Conservation (phyloP, 2,329 filamentous ascomycete genomes). For the Cordyceps cicadae region DNA sequence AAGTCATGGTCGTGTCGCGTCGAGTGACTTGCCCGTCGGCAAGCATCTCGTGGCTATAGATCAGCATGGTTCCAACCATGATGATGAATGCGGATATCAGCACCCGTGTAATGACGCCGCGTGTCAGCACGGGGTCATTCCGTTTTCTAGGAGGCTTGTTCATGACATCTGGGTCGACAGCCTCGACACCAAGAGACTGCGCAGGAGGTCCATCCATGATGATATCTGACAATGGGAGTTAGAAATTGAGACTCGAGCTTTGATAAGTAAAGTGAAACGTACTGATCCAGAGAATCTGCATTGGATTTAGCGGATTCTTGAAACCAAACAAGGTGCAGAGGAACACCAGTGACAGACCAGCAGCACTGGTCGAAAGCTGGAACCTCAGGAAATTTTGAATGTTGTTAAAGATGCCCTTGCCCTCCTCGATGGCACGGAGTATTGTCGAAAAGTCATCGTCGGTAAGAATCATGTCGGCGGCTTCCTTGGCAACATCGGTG, state of each 20-base stretch:
- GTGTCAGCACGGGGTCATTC: conserved; percentile 85
- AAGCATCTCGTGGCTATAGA: conserved; percentile 88
- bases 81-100: conserved; percentile 82
- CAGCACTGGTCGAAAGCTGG: conserved; percentile 93
- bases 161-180: conserved; percentile 92
- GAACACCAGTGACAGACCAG: conserved; percentile 82
- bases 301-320: conserved; percentile 92
- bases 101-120: conserved; percentile 71
- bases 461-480: conserved; percentile 86
- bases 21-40: conserved; percentile 74
- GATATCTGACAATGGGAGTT: conserved; percentile 57
- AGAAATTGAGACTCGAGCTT: neutral
- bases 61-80: conserved; percentile 82
- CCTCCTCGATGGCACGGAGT: conserved; percentile 90
- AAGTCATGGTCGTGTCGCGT: conserved; percentile 98
- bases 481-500: conserved; percentile 95
- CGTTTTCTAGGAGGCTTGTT: conserved; percentile 75
- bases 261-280: conserved; percentile 32
- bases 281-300: conserved; percentile 99
- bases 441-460: conserved; percentile 90
- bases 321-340: conserved; percentile 88
- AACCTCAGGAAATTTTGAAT: conserved; percentile 99
- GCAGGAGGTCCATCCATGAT: conserved; percentile 98
- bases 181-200: conserved; percentile 92
- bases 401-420: conserved; percentile 99